Conservation (phyloP, 1,284 basidiomycete species). For the Rhodofomes roseus region DNA sequence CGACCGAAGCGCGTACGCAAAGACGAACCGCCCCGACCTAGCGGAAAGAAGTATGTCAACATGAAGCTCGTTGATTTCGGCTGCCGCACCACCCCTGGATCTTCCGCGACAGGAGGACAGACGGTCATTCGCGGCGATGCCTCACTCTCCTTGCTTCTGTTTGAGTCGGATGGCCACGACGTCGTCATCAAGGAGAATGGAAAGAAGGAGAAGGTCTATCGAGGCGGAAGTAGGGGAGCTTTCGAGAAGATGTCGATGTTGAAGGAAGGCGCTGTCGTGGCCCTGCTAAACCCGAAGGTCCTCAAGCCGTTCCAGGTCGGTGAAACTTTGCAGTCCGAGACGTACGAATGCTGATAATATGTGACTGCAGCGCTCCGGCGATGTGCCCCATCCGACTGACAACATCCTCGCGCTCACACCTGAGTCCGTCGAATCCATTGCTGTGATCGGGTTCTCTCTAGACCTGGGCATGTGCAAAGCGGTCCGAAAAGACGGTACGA, state of each 20-base stretch:
- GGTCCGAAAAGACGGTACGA: constrained; percentile 72
- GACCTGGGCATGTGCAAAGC: constrained; percentile 86
- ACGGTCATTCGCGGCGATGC: constrained; percentile 75
- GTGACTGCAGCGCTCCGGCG: constrained; percentile 39
- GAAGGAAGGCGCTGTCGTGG: constrained; percentile 85
- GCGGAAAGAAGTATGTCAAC: constrained; percentile 81
- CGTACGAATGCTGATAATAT: not conserved
- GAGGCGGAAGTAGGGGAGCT: constrained; percentile 88
- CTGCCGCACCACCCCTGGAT: constrained; percentile 39
- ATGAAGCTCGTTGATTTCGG: constrained; percentile 86
- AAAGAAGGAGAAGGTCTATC: constrained; percentile 63
- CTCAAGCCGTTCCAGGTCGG: constrained; percentile 81
- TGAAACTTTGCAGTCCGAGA: constrained; percentile 6
- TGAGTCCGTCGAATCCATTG: constrained; percentile 72
- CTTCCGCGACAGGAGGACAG: constrained; percentile 52
- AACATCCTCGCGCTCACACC: constrained; percentile 90
- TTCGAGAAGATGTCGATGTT: constrained; percentile 87
- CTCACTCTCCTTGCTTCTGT: constrained; percentile 77
- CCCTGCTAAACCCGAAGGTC: constrained; percentile 85
- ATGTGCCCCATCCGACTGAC: constrained; percentile 69
- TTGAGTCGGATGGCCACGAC: constrained; percentile 79
- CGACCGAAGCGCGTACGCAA: constrained; percentile 33
- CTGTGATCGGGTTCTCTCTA: constrained; percentile 80
- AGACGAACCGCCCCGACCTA: constrained; percentile 36
- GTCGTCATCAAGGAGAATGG: constrained; percentile 44